Conservation (phyloP, 257 asterid genomes). For the Lavandula angustifolia region DNA sequence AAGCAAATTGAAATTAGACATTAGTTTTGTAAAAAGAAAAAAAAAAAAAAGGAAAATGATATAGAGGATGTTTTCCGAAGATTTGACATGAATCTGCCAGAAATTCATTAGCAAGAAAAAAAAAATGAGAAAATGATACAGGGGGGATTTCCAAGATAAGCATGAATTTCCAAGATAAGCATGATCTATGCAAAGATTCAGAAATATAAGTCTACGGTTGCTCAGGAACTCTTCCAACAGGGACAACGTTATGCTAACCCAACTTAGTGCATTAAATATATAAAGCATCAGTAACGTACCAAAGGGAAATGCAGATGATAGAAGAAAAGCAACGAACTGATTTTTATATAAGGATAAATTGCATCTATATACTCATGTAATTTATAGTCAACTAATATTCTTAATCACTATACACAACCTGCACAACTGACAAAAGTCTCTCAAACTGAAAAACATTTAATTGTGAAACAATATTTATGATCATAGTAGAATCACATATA, state of each 20-base stretch:
- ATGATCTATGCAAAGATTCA: slow-evolving; percentile 4
- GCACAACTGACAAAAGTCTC: slow-evolving; percentile 5
- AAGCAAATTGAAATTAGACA: not conserved
- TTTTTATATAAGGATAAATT: not conserved
- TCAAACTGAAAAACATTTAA: not conserved
- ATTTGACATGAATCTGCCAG: too few species aligned
- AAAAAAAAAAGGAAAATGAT: not conserved
- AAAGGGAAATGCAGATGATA: not conserved
- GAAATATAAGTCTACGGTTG: slow-evolving; percentile 2
- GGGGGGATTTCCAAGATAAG: not conserved
- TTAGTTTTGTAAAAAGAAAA: not conserved
- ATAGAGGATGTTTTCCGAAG: not conserved
- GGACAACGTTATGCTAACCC: not conserved
- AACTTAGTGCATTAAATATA: not conserved
- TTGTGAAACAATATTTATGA: slow-evolving; percentile 4
- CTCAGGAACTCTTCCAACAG: slow-evolving; percentile 2
- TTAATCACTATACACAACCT: not conserved
- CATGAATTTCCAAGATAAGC: not conserved
- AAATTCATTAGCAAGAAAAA: too few species aligned
- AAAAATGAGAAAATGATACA: not conserved
- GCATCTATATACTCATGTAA: not conserved
- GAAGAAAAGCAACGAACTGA: not conserved
- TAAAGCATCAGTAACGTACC: not conserved
- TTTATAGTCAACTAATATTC: not conserved
- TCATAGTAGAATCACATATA: slow-evolving; percentile 10